Conservation (phyloP, 2,329 filamentous ascomycete genomes). For the Leptosphaerulina australis region DNA sequence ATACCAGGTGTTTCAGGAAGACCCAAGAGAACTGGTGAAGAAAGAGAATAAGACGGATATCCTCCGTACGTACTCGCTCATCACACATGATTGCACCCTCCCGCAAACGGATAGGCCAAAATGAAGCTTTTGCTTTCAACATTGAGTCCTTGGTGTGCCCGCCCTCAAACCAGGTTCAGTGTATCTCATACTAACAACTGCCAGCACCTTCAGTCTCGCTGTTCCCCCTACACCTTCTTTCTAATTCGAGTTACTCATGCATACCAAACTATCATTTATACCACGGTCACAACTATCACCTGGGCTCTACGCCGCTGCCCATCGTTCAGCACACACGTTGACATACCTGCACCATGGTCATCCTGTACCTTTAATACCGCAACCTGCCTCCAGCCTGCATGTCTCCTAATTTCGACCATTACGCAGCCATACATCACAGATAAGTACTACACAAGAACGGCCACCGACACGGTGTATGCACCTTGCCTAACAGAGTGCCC, state of each 20-base stretch:
- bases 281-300: slow-evolving; percentile 14
- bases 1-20: background rate
- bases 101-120: background rate
- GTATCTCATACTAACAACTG: background rate
- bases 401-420: slow-evolving; percentile 20
- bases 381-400: slow-evolving; percentile 15
- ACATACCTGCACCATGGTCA: slow-evolving; percentile 22
- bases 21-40: background rate
- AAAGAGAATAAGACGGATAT: background rate
- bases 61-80: background rate
- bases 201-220: slow-evolving; percentile 9
- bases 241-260: slow-evolving; percentile 14
- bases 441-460: slow-evolving; percentile 22
- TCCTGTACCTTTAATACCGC: slow-evolving; percentile 23
- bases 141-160: background rate
- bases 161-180: background rate
- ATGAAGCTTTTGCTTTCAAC: background rate
- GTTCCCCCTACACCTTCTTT: slow-evolving; percentile 10
- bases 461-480: slow-evolving; percentile 23
- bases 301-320: slow-evolving; percentile 20
- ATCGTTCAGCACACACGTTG: slow-evolving; percentile 22
- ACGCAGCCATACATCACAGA: slow-evolving; percentile 26
- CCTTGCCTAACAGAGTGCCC: slow-evolving; percentile 21
- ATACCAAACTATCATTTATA: slow-evolving; percentile 12
- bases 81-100: no score